Conservation (phyloP, 305 asterid species). For the Solanum hybrid region DNA sequence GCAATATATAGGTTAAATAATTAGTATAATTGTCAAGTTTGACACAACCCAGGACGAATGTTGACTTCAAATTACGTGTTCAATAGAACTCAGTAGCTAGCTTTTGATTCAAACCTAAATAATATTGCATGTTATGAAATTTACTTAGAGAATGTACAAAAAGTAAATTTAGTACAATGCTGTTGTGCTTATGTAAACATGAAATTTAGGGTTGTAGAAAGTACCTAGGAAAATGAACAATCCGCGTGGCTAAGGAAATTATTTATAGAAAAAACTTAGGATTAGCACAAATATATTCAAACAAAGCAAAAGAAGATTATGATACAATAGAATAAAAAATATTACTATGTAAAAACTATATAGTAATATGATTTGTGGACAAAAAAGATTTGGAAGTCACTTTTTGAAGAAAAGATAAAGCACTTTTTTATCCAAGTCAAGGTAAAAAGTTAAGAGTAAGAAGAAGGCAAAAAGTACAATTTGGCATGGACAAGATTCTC, state of each 20-base stretch:
- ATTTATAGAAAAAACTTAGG: neutral
- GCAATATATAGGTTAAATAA: neutral
- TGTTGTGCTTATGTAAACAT: neutral
- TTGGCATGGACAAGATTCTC: slow-evolving; percentile 7
- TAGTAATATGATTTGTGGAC: neutral
- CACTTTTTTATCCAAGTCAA: slow-evolving; percentile 1
- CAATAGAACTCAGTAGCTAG: neutral
- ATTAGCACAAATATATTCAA: neutral
- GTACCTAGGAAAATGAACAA: neutral
- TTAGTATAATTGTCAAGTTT: neutral
- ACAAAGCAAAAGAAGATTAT: neutral
- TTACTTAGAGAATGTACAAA: neutral
- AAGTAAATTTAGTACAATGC: neutral
- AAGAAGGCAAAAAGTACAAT: slow-evolving; percentile 6
- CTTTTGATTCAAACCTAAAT: neutral
- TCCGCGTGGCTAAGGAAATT: neutral
- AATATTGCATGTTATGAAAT: neutral
- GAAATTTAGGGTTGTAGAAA: neutral
- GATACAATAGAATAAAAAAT: neutral
- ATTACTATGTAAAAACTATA: neutral
- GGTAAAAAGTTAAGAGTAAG: slow-evolving; percentile 3
- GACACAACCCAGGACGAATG: neutral
- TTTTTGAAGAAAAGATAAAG: neutral
- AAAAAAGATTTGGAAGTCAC: neutral
- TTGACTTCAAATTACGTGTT: neutral